These are phyloP conservation scores for Beta corolliflora DNA, from an alignment of 179 eudicot genomes.

Conservation along the genomic window DNA sequence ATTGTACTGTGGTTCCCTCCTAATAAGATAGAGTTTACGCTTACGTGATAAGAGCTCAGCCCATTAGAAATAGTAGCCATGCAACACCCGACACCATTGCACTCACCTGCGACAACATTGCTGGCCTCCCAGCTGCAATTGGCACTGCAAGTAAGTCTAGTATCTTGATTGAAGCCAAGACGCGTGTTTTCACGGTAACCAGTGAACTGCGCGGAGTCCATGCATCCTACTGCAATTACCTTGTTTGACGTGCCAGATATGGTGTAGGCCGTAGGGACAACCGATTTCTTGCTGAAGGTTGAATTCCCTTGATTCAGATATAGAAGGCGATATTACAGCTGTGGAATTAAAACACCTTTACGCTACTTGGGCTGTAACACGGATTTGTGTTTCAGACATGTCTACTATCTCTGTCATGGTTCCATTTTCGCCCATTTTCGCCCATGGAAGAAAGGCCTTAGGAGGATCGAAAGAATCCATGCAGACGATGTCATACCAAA, in stretches of 20 bases:
- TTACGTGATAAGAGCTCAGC: no score
- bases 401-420: not conserved
- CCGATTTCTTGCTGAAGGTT: not conserved
- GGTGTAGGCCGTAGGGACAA: not conserved
- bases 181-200: no score
- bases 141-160: no score
- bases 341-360: slow-evolving; percentile 1
- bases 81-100: no score
- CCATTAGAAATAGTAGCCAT: no score
- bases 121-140: no score
- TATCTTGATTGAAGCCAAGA: no score
- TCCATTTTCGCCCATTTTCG: not conserved
- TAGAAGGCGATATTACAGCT: not conserved
- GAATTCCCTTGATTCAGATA: not conserved
- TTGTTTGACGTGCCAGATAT: not conserved
- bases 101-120: no score
- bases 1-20: not conserved
- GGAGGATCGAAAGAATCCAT: slow-evolving; percentile 11
- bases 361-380: not conserved
- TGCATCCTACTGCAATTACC: no score
- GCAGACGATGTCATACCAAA: not conserved
- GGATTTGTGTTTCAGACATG: slow-evolving; percentile 13
- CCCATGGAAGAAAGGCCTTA: not conserved
- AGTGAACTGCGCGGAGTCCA: no score
- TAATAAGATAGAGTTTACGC: no score